Conservation (phyloP, 768 basidiomycete species). For the Nidula microcarpa region DNA sequence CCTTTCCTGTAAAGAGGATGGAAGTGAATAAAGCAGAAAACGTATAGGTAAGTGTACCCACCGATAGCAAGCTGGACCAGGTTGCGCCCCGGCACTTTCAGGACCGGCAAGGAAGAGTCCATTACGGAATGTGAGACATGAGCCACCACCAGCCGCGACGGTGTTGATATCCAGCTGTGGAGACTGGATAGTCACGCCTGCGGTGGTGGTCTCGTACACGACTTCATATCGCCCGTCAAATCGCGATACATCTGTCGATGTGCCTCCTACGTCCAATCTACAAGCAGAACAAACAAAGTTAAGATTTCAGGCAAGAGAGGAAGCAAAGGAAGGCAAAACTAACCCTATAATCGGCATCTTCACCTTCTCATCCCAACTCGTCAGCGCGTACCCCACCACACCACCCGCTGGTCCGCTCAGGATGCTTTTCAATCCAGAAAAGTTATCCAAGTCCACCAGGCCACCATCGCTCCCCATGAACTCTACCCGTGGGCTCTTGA, state of each 20-base stretch:
- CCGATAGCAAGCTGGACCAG: slow-evolving; percentile 91
- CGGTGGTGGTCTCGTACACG: slow-evolving; percentile 94
- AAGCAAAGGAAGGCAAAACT: slow-evolving; percentile 17
- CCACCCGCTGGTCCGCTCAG: slow-evolving; percentile 93
- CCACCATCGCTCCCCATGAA: slow-evolving; percentile 97
- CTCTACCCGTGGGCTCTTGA: slow-evolving; percentile 72
- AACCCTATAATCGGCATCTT: slow-evolving; percentile 83
- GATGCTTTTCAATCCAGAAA: slow-evolving; percentile 92
- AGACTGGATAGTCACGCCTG: slow-evolving; percentile 88
- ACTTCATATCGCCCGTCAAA: slow-evolving; percentile 90
- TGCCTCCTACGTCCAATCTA: slow-evolving; percentile 91
- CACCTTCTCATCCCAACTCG: slow-evolving; percentile 78
- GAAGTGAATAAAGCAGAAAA: background rate
- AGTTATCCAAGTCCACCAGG: slow-evolving; percentile 73
- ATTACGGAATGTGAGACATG: slow-evolving; percentile 83
- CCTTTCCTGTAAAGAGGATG: slow-evolving; percentile 59
- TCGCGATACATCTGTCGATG: slow-evolving; percentile 92
- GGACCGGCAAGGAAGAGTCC: slow-evolving; percentile 91
- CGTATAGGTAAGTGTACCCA: slow-evolving; percentile 23
- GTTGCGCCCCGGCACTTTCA: slow-evolving; percentile 90
- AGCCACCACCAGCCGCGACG: slow-evolving; percentile 94
- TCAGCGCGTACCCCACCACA: slow-evolving; percentile 92
- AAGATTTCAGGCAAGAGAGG: background rate
- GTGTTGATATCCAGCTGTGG: slow-evolving; percentile 96
- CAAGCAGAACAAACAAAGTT: background rate